Evolutionary conservation across 2,329 filamentous ascomycete genomes (phyloP), one percentile per base, ranked within the genome.

Genomic region (Arthrobotrys iridis): DNA sequence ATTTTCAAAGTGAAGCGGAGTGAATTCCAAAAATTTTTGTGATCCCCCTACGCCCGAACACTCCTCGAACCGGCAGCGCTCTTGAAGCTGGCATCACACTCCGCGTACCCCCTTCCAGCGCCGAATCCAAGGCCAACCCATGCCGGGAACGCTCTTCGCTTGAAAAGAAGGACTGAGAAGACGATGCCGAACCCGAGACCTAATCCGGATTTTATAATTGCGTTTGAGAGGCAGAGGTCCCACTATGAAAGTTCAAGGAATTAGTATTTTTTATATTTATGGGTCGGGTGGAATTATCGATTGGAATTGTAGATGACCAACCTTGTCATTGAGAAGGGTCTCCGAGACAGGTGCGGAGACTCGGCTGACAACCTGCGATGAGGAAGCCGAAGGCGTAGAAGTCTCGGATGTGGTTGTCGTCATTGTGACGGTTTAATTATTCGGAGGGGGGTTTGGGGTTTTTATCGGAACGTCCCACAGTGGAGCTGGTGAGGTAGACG

Each of bases 251-350:
- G 22, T 77, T 65, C 37, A 37, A 65, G 40, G 40, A 35, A 26
- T 37, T 63, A 37, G n/a, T 4, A 8, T 24, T 13, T 20, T 30
- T 30, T 26, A 50, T 33, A 18, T 35, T 37, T 41, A 20, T 24
- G 22, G 13, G 4, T n/a, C 35, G 26, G 30, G 57, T 63, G 68
- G 35, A 20, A 58, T 28, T 52, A 50, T 24, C 7, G 24, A 46
- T 33, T 41, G 24, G 15, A 28, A 55, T 57, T 52, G 45, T 46
- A 40, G 26, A 45, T 62, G 63, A 77, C 81, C 78, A 89, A 97
- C 95, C 93, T 99, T 99, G 86, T 99, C 95, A 85, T 98, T 98
- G 82, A 99, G 88, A 81, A 99, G 89, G 82, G 94, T 92, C 87
- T 99, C 95, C 87, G 94, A 98, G 85, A 97, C 91, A 78, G 95